Percentiles rank a stretch among this genome's conserved stretches.
Conservation (phyloP, 306 rosid species). For the Cucurbita moschata region DNA sequence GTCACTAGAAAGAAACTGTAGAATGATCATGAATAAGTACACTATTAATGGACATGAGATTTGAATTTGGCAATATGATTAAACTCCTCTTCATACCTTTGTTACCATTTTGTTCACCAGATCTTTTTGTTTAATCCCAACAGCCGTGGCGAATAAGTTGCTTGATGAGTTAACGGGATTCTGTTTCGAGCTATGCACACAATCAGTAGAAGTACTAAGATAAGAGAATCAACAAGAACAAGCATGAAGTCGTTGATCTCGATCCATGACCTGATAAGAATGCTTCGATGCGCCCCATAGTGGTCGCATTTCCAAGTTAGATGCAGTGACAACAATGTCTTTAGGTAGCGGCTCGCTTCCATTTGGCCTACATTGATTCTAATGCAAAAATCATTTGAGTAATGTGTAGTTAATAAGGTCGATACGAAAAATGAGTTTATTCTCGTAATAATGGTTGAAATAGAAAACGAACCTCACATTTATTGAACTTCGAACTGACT, state of each 20-base stretch:
- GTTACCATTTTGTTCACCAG: slow-evolving; percentile 61
- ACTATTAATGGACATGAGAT: neutral
- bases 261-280: neutral
- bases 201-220: neutral
- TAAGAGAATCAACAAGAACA: neutral
- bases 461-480: slow-evolving; percentile 53
- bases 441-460: neutral
- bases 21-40: neutral
- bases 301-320: slow-evolving; percentile 49
- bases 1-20: slow-evolving; percentile 52
- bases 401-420: neutral
- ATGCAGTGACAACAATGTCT: slow-evolving; percentile 49
- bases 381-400: slow-evolving; percentile 11
- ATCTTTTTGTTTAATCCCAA: slow-evolving; percentile 64
- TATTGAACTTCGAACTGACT: slow-evolving; percentile 11
- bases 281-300: slow-evolving; percentile 37
- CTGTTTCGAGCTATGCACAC: slow-evolving; percentile 19
- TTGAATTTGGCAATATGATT: neutral
- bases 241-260: neutral
- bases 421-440: neutral
- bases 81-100: slow-evolving; percentile 34
- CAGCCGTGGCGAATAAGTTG: slow-evolving; percentile 53
- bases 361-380: slow-evolving; percentile 49
- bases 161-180: slow-evolving; percentile 17
- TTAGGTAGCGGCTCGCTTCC: slow-evolving; percentile 73